These are phyloP conservation scores for Prinsepia uniflora DNA, from an alignment of 306 rosid species.

Conservation along the genomic window DNA sequence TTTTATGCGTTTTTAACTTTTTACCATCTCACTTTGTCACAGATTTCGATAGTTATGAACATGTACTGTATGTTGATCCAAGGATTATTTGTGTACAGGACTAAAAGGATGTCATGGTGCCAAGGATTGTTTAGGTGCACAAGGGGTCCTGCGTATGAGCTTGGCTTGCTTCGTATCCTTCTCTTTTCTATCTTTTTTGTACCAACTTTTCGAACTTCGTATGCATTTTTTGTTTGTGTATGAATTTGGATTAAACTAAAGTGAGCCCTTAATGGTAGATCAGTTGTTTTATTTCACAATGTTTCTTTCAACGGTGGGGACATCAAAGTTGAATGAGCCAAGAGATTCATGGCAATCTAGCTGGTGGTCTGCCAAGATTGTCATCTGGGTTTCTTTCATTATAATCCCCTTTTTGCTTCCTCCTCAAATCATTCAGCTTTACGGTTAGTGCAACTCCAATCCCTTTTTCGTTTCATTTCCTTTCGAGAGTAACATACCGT, in stretches of 20 bases:
- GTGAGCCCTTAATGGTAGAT: slow-evolving; percentile 54
- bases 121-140: slow-evolving; percentile 72
- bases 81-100: slow-evolving; percentile 37
- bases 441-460: slow-evolving; percentile 57
- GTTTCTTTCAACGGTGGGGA: slow-evolving; percentile 71
- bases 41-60: background rate
- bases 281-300: slow-evolving; percentile 76
- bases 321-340: slow-evolving; percentile 55
- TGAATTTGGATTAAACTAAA: slow-evolving; percentile 19
- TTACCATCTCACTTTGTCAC: background rate
- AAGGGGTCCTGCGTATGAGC: slow-evolving; percentile 95
- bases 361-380: slow-evolving; percentile 88
- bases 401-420: slow-evolving; percentile 85
- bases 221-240: background rate
- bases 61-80: background rate
- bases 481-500: too few relatives aligned
- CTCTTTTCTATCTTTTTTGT: slow-evolving; percentile 7
- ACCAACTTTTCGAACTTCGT: background rate
- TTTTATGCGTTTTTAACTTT: slow-evolving; percentile 3
- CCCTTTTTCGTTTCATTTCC: background rate
- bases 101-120: slow-evolving; percentile 63
- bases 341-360: slow-evolving; percentile 93
- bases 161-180: slow-evolving; percentile 97
- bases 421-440: slow-evolving; percentile 56
- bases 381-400: slow-evolving; percentile 44